Conservation (phyloP, 2,329 filamentous ascomycete genomes). For the Monosporascus sp. region DNA sequence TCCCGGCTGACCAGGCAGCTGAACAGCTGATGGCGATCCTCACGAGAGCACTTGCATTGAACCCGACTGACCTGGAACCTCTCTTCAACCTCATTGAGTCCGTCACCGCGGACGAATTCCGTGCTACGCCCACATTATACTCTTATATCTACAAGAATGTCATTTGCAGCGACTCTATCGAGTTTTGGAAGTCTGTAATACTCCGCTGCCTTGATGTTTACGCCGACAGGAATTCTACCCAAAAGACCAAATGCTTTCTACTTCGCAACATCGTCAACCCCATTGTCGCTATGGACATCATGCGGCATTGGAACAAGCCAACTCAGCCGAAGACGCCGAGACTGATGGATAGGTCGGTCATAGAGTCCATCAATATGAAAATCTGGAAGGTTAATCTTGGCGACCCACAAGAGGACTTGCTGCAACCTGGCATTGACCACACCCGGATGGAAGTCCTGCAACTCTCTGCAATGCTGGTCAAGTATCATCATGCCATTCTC, state of each 20-base stretch:
- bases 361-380: slow-evolving; percentile 84
- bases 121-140: slow-evolving; percentile 68
- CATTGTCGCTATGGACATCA: slow-evolving; percentile 93
- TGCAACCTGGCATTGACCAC: slow-evolving; percentile 85
- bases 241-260: slow-evolving; percentile 89
- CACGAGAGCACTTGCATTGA: slow-evolving; percentile 70
- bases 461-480: slow-evolving; percentile 88
- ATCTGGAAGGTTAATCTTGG: slow-evolving; percentile 88
- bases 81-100: slow-evolving; percentile 81
- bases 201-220: slow-evolving; percentile 86
- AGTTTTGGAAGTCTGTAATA: slow-evolving; percentile 78
- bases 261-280: slow-evolving; percentile 92
- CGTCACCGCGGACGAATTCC: slow-evolving; percentile 77
- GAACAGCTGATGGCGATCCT: slow-evolving; percentile 85
- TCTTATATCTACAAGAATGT: slow-evolving; percentile 81
- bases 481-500: slow-evolving; percentile 83
- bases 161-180: slow-evolving; percentile 76
- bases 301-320: slow-evolving; percentile 67
- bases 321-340: slow-evolving; percentile 55
- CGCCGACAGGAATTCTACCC: slow-evolving; percentile 68
- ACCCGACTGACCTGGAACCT: slow-evolving; percentile 72
- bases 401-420: slow-evolving; percentile 76
- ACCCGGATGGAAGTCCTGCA: slow-evolving; percentile 94
- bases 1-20: slow-evolving; percentile 82
- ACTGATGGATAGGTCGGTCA: slow-evolving; percentile 80